Conservation (phyloP, 202 grass and related monocot genomes). For the Hordeum pubiflorum region DNA sequence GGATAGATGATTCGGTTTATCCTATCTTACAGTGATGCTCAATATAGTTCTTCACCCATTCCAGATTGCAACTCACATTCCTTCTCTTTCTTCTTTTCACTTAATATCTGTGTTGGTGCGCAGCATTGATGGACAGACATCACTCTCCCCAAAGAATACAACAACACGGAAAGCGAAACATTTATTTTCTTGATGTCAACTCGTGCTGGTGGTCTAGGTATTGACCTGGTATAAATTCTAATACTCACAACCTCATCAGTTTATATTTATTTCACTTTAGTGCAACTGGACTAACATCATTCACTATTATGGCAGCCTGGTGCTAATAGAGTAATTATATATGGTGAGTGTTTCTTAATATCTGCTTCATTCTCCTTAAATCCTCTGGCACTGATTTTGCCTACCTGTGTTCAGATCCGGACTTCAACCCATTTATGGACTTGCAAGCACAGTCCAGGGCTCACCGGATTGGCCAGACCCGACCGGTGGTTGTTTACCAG, state of each 20-base stretch:
- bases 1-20: not conserved
- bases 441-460: conserved; percentile 67
- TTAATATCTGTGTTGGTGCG: not conserved
- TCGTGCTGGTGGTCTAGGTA: conserved; percentile 63
- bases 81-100: not conserved
- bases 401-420: conserved; percentile 48
- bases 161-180: conserved; percentile 42
- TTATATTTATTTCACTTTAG: not conserved
- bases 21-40: no score
- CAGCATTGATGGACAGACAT: conserved; percentile 67
- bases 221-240: conserved; percentile 49
- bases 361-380: not conserved
- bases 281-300: not conserved
- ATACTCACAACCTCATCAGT: not conserved
- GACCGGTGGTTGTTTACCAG: conserved; percentile 65
- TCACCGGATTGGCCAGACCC: conserved; percentile 61
- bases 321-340: conserved; percentile 70
- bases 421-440: conserved; percentile 82
- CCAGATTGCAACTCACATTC: not conserved
- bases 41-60: no score
- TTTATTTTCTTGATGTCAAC: conserved; percentile 79
- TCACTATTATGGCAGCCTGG: conserved; percentile 40
- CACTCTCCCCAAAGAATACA: conserved; percentile 68
- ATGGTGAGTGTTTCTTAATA: conserved; percentile 35
- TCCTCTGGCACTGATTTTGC: not conserved